These are phyloP conservation scores for Nephelium lappaceum DNA, from an alignment of 345 rosid genomes.

Conservation along the genomic window DNA sequence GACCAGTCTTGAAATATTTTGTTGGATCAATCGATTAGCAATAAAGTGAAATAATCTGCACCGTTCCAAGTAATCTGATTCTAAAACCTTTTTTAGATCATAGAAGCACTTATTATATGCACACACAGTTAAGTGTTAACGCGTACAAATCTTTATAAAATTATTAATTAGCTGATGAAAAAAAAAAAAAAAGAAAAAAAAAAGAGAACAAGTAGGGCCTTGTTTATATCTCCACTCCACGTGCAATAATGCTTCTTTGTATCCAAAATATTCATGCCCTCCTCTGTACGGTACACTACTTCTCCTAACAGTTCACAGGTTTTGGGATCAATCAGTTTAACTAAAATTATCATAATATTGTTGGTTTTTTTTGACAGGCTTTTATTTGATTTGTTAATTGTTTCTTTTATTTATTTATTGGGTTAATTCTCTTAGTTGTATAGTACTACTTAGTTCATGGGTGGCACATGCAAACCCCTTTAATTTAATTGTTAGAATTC, in stretches of 20 bases:
- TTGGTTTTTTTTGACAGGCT: not conserved
- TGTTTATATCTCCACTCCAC: slow-evolving; percentile 22
- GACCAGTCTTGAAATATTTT: no score
- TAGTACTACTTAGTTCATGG: not conserved
- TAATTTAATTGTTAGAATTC: not conserved
- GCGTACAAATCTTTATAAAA: slow-evolving; percentile 2
- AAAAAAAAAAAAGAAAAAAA: not conserved
- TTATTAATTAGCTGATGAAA: not conserved
- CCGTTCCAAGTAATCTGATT: no score
- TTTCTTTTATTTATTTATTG: not conserved
- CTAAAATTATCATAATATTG: not conserved
- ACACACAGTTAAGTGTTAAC: not conserved
- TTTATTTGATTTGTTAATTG: not conserved
- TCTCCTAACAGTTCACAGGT: not conserved
- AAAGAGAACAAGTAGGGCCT: slow-evolving; percentile 23
- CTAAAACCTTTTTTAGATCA: not conserved
- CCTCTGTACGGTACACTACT: slow-evolving; percentile 18
- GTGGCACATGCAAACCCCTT: slow-evolving; percentile 20
- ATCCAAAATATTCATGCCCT: not conserved
- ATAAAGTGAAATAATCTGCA: no score
- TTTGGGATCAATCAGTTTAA: slow-evolving; percentile 14
- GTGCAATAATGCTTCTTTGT: slow-evolving; percentile 37
- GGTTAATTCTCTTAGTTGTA: slow-evolving; percentile 10
- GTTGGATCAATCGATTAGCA: no score
- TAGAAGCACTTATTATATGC: not conserved